Evolutionary conservation across 2,329 filamentous ascomycete genomes (phyloP), one percentile per base, ranked within the genome.

Genomic region (Xylaria sp.): DNA sequence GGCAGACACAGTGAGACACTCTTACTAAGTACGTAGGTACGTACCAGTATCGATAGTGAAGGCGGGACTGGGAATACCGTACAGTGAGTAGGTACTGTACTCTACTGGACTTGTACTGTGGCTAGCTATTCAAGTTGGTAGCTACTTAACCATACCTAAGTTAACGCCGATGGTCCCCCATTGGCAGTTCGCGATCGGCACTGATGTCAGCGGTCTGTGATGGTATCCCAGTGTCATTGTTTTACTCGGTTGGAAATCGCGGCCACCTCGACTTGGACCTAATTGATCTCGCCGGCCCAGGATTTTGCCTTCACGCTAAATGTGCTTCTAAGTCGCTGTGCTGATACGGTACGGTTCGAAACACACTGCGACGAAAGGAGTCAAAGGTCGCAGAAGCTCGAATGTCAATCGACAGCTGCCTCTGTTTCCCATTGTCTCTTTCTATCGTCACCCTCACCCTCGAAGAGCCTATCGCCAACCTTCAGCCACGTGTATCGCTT

Each of bases 171-270:
- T 46, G 34, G 34, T 37, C 34, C 44, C 18, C 44, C 18, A 54
- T 44, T 54, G 51, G 39, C 37, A 37, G 63, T 23, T 46, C 34
- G 3, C 32, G 15, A 34, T 52, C 48, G n/a, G 46, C 52, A 23
- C 54, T 68, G 65, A 68, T 68, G 65, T 68, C 65, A 68, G 60
- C 28, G 59, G 44, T 37, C 54, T 41, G 34, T 63, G 46, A 58
- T 55, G 28, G 18, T 46, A 59, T 59, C 55, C 51, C 9, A 15
- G 34, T 41, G 63, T 58, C 54, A 51, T 13, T 44, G 13, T 18
- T 44, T 15, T 46, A 7, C 18, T n/a, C 7, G 46, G 46, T 46
- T 52, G 23, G 50, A 20, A 46, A 44, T 37, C 41, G 41, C 20
- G 12, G 62, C 25, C n/a, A 8, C 12, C 39, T 9, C 25, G 28